These are phyloP conservation scores for Alectoria sarmentosa DNA, from an alignment of 495 filamentous ascomycete species.

Conservation along the genomic window DNA sequence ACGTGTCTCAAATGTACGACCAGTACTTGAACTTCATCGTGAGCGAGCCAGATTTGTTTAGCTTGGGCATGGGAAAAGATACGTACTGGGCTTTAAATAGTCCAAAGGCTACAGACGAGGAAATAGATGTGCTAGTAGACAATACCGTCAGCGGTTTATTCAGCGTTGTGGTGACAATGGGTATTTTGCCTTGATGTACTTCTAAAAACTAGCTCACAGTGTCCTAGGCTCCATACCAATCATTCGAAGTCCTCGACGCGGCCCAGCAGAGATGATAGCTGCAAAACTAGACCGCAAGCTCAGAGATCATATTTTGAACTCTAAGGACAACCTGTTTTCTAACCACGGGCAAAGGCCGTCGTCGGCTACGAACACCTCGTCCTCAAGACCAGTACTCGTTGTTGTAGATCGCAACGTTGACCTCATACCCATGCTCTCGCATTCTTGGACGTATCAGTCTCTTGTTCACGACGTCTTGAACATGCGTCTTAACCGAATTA, in stretches of 20 bases:
- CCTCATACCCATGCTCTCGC: slow-evolving; percentile 94
- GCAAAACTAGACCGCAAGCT: slow-evolving; percentile 92
- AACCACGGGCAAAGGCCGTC: slow-evolving; percentile 45
- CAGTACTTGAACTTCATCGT: slow-evolving; percentile 98
- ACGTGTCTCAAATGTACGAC: slow-evolving; percentile 88
- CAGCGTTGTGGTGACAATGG: slow-evolving; percentile 95
- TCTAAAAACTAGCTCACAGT: slow-evolving; percentile 1
- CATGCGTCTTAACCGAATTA: slow-evolving; percentile 95
- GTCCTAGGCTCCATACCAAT: slow-evolving; percentile 77
- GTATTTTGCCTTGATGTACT: slow-evolving; percentile 38
- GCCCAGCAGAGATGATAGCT: slow-evolving; percentile 89
- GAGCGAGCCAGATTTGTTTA: slow-evolving; percentile 92
- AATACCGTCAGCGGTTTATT: slow-evolving; percentile 91
- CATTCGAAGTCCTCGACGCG: slow-evolving; percentile 84
- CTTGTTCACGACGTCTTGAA: slow-evolving; percentile 90
- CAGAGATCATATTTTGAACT: slow-evolving; percentile 93
- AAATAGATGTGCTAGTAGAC: slow-evolving; percentile 79
- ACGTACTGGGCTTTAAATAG: slow-evolving; percentile 96
- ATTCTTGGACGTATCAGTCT: slow-evolving; percentile 98
- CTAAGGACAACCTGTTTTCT: slow-evolving; percentile 91
- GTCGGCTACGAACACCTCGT: slow-evolving; percentile 46
- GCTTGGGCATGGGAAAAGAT: slow-evolving; percentile 78
- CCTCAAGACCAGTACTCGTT: slow-evolving; percentile 74
- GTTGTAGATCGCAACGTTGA: slow-evolving; percentile 94
- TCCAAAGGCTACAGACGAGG: slow-evolving; percentile 79